These are phyloP conservation scores for Euphrasia arctica DNA, from an alignment of 305 asterid species.

Conservation along the genomic window DNA sequence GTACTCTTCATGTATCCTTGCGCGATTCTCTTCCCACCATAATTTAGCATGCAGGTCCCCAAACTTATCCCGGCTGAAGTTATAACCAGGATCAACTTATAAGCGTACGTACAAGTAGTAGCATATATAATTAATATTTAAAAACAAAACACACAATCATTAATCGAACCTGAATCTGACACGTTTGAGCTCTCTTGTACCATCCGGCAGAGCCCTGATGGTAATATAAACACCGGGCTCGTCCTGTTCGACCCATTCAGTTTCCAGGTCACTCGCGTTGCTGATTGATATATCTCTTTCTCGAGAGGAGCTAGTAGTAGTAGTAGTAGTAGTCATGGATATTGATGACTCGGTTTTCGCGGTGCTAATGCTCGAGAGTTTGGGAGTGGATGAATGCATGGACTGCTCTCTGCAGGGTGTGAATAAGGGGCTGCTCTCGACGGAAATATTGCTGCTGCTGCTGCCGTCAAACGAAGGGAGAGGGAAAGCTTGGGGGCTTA, in stretches of 20 bases:
- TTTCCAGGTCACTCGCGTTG: conserved; percentile 80
- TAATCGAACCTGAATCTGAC: conserved; percentile 76
- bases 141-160: no score
- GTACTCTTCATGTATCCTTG: conserved; percentile 77
- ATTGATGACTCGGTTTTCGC: conserved; percentile 60
- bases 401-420: conserved; percentile 73
- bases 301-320: conserved; percentile 45
- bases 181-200: conserved; percentile 80
- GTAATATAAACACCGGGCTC: conserved; percentile 88
- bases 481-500: conserved; percentile 86
- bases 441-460: conserved; percentile 51
- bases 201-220: conserved; percentile 70
- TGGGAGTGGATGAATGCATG: conserved; percentile 65
- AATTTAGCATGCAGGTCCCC: conserved; percentile 84
- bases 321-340: conserved; percentile 52
- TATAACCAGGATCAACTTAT: neutral
- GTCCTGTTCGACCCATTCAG: conserved; percentile 87
- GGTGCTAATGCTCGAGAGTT: conserved; percentile 76
- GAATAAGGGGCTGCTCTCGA: conserved; percentile 58
- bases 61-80: conserved; percentile 84
- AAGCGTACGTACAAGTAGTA: neutral
- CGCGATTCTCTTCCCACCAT: conserved; percentile 97
- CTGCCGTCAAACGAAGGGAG: conserved; percentile 80
- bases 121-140: no score
- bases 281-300: conserved; percentile 79